A percentile compares a stretch with the other conserved stretches of the same genome.
Evolutionary conservation across 2,329 filamentous ascomycete genomes (phyloP).

Genomic region (Verticillium longisporum): DNA sequence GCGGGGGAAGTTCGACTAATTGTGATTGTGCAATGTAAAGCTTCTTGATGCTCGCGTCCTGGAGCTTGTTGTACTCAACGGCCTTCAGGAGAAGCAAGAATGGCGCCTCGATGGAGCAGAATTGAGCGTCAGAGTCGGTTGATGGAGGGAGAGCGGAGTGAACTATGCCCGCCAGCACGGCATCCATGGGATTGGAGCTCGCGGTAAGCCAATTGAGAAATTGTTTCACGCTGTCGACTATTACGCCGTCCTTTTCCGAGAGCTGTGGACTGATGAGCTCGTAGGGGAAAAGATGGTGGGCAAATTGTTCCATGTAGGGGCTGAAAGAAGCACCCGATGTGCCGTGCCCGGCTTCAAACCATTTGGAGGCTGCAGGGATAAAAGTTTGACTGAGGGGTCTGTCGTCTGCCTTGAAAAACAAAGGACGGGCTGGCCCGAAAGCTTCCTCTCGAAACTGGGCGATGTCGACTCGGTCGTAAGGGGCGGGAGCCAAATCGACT

Average conservation of each 20-base stretch:
- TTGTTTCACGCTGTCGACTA: constrained; percentile 1
- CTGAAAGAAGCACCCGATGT: constrained; percentile 9
- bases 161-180: constrained; percentile 22
- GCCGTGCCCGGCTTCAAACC: constrained; percentile 15
- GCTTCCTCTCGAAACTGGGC: constrained; percentile 1
- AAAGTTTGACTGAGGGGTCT: constrained; percentile 10
- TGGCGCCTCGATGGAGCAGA: constrained; percentile 52
- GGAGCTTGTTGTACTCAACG: constrained; percentile 35
- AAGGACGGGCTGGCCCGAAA: constrained; percentile 5
- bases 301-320: constrained; percentile 13
- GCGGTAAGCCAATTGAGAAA: constrained; percentile 11
- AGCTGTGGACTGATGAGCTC: constrained; percentile 18
- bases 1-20: constrained; percentile 58
- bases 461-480: constrained; percentile 3
- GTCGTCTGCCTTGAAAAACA: constrained; percentile 12
- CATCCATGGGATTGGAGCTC: constrained; percentile 17
- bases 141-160: constrained; percentile 15
- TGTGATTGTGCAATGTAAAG: constrained; percentile 84
- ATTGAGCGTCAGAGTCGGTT: constrained; percentile 25
- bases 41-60: constrained; percentile 17
- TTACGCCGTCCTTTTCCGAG: constrained; percentile 2
- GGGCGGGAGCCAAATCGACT: background rate
- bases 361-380: constrained; percentile 16
- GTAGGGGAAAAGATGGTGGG: constrained; percentile 17
- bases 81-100: constrained; percentile 58